Evolutionary conservation across 2,329 filamentous ascomycete genomes (phyloP), one percentile per base, ranked within the genome.

Genomic region (Clonostachys sp.): DNA sequence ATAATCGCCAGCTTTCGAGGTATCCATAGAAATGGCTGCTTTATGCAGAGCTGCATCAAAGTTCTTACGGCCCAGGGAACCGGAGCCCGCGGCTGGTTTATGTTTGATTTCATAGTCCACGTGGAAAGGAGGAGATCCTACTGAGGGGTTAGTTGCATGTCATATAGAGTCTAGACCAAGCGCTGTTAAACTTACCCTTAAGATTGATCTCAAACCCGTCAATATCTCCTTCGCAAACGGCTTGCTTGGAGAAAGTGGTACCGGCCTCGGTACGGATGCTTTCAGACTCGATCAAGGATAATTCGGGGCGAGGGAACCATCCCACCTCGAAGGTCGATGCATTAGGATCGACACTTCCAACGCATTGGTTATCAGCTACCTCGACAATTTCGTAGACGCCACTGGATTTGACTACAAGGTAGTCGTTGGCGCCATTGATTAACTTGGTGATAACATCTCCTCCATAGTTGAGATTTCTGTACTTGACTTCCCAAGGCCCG

Each of bases 181-280:
- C 1, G 12, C 16, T 33, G 2, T 33, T n/a, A 24, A 34, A 45
- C 76, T 68, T 79, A 81, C 90, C 92, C 62, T 80, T 80, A 51
- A 99, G 78, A 41, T 79, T 78, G 46, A 99, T 73, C 59, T 96
- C 91, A 47, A 96, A 84, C 5, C 84, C 83, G 63, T 96, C 92
- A 59, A 96, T 87, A 51, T 97, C 92, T 33, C 92, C 92, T 70
- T 99, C 91, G 61, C 94, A 99, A 33, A 99, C 86, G 51, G 91
- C 85, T 40, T 84, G 79, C 66, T 95, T 95, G 55, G 84, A 63
- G 61, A 85, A 87, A 34, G 75, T 74, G 30, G 74, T 72, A 9
- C 71, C 72, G 14, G 74, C 71, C 35, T 75, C 66, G 12, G 56
- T 49, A 14, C 72, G 72, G 42, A 89, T 75, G 42, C 83, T 79